A percentile compares a stretch with the other conserved stretches of the same genome.
Evolutionary conservation across 2,329 filamentous ascomycete genomes (phyloP).

Genomic region (Colletotrichum sojae): DNA sequence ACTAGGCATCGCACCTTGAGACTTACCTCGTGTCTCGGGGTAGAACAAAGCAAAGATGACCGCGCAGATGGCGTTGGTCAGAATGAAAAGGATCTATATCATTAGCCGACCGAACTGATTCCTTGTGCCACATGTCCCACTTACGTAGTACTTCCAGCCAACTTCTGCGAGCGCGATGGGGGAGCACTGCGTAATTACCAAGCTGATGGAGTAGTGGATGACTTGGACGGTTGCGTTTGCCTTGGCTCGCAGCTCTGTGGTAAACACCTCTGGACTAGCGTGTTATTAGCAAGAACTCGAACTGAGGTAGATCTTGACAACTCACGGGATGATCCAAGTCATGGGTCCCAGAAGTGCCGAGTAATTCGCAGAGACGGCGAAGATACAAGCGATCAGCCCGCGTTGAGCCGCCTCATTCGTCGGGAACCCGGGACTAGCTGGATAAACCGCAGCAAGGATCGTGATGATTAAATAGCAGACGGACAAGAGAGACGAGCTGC

Average conservation of each 20-base stretch:
- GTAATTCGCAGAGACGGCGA: conserved; percentile 56
- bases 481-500: conserved; percentile 53
- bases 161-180: conserved; percentile 55
- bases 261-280: conserved; percentile 56
- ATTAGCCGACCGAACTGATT: accelerated
- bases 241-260: conserved; percentile 56
- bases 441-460: conserved; percentile 54
- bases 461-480: conserved; percentile 57
- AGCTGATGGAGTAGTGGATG: conserved; percentile 57
- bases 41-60: conserved; percentile 53
- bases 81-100: conserved; percentile 54
- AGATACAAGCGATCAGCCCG: conserved; percentile 57
- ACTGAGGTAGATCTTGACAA: not conserved
- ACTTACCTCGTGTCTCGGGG: conserved; percentile 54
- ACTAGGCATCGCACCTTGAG: accelerated
- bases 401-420: conserved; percentile 55
- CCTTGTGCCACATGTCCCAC: conserved; percentile 2
- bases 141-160: conserved; percentile 58
- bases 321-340: conserved; percentile 60
- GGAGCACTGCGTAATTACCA: conserved; percentile 58
- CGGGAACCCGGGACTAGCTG: conserved; percentile 51
- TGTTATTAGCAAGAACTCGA: not conserved
- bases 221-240: conserved; percentile 58
- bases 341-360: conserved; percentile 56
- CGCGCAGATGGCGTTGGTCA: conserved; percentile 55